A percentile compares a stretch with the other conserved stretches of the same genome.
Evolutionary conservation across 139 green algal genomes (phyloP).

Genomic region (Medakamo hakoo): DNA sequence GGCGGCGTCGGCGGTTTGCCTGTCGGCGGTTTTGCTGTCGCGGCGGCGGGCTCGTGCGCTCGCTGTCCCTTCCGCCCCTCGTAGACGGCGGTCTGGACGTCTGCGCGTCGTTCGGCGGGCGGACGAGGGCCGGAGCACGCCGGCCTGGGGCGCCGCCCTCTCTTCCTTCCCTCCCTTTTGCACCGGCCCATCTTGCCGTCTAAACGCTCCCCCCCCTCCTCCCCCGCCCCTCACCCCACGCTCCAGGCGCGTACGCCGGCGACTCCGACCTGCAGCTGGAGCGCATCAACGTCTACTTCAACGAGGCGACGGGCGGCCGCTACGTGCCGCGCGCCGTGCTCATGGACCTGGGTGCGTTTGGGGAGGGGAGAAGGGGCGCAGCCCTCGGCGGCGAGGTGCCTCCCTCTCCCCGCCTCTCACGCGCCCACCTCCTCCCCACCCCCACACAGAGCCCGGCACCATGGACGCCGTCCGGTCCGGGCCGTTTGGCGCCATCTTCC

Average conservation of each 20-base stretch:
- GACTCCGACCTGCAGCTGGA: slow-evolving; percentile 88
- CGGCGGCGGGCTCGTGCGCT: no score
- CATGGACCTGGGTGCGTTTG: slow-evolving; percentile 60
- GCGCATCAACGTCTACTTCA: slow-evolving; percentile 96
- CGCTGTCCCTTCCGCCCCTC: no score
- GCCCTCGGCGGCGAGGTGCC: background rate
- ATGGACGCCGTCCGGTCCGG: slow-evolving; percentile 83
- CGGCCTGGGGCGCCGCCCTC: background rate
- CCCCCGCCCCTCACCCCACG: no score
- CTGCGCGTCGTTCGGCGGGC: background rate
- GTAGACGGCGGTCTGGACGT: no score
- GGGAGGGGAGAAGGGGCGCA: background rate
- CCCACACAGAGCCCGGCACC: slow-evolving; percentile 46
- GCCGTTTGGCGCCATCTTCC: slow-evolving; percentile 70
- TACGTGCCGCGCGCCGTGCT: slow-evolving; percentile 88
- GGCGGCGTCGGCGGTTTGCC: background rate
- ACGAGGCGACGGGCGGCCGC: slow-evolving; percentile 64
- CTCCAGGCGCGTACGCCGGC: slow-evolving; percentile 43
- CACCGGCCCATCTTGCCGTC: no score
- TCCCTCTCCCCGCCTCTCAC: background rate
- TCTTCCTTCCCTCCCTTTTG: no score
- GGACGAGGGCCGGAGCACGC: no score
- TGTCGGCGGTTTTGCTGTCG: no score
- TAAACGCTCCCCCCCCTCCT: background rate
- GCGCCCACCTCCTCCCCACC: background rate